Evolutionary conservation across 2,329 filamentous ascomycete genomes (phyloP).

Genomic region (Cordyceps pruinosa): DNA sequence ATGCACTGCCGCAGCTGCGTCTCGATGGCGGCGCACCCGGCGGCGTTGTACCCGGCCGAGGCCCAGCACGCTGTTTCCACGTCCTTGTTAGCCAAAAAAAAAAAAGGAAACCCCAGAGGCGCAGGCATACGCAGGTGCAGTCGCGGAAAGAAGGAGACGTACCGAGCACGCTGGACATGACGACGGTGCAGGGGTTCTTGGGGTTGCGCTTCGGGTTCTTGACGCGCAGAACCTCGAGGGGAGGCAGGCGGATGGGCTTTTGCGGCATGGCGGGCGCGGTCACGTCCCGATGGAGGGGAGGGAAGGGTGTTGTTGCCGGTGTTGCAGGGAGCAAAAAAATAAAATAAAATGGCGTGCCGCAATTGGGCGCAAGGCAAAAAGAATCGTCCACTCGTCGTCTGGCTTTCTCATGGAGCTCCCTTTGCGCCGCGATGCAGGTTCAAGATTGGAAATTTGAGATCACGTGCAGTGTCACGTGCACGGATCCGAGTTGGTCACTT

Average conservation of each 20-base stretch:
- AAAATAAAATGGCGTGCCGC: too few relatives aligned
- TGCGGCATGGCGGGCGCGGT: constrained; percentile 36
- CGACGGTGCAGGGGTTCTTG: constrained; percentile 46
- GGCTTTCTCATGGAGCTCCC: neutral
- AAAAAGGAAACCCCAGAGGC: too few relatives aligned
- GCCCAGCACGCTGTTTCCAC: constrained; percentile 67
- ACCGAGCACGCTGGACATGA: constrained; percentile 55
- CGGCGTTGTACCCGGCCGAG: constrained; percentile 61
- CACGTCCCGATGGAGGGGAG: too few relatives aligned
- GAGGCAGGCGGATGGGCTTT: constrained; percentile 51
- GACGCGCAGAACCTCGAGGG: constrained; percentile 48
- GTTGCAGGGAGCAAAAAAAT: neutral
- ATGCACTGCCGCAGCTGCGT: constrained; percentile 61
- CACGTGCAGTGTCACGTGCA: constrained; percentile 1
- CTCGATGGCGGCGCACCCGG: constrained; percentile 53
- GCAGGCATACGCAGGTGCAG: too few relatives aligned
- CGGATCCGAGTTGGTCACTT: neutral
- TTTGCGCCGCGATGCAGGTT: neutral
- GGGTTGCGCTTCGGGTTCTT: constrained; percentile 43
- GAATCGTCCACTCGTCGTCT: neutral
- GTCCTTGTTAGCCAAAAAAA: neutral
- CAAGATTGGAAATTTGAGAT: neutral
- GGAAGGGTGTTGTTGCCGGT: too few relatives aligned
- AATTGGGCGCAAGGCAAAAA: neutral
- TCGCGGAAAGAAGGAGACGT: constrained; percentile 19